A percentile compares a stretch with the other conserved stretches of the same genome.
phyloP scores from a whole-genome alignment of 768 basidiomycete genomes.

The Auricularia heimuer region DNA sequence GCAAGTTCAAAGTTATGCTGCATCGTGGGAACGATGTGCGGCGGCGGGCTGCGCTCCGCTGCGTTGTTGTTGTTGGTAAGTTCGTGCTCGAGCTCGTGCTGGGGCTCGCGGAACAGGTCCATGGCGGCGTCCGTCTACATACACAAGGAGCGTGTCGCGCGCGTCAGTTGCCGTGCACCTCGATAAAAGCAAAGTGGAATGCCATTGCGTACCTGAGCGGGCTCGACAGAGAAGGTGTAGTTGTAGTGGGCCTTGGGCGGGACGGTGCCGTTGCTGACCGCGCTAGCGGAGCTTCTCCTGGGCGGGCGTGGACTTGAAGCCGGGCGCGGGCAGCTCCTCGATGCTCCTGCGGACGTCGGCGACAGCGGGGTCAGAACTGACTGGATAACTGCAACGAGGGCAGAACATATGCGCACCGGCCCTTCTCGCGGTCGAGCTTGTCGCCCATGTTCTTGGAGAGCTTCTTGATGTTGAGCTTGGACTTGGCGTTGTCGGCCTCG shows the following conservation, averaged over 20 bases:
- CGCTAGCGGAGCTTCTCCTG: conserved; percentile 73
- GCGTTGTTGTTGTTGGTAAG: no score
- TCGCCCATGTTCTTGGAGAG: conserved; percentile 83
- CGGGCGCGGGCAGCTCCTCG: conserved; percentile 75
- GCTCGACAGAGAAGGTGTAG: conserved; percentile 80
- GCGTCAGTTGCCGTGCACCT: no score
- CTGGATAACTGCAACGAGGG: not conserved
- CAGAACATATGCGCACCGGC: conserved; percentile 45
- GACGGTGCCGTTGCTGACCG: conserved; percentile 51
- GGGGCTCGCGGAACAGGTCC: no score
- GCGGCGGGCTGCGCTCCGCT: no score
- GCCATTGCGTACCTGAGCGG: conserved; percentile 11
- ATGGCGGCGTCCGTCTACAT: no score
- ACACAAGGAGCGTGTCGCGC: no score
- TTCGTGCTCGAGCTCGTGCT: no score
- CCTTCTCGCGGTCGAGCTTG: conserved; percentile 26
- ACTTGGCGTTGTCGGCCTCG: conserved; percentile 80
- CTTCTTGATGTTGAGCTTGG: conserved; percentile 84
- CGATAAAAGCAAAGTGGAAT: no score
- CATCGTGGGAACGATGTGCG: no score
- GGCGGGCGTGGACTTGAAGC: conserved; percentile 70
- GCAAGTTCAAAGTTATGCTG: no score
- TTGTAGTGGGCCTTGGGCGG: conserved; percentile 83
- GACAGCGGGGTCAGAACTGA: not conserved
- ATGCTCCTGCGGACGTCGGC: conserved; percentile 46